Percentiles rank a stretch among this genome's conserved stretches.
Conservation (phyloP, 2,329 filamentous ascomycete genomes). For the Aquanectria penicillioides region DNA sequence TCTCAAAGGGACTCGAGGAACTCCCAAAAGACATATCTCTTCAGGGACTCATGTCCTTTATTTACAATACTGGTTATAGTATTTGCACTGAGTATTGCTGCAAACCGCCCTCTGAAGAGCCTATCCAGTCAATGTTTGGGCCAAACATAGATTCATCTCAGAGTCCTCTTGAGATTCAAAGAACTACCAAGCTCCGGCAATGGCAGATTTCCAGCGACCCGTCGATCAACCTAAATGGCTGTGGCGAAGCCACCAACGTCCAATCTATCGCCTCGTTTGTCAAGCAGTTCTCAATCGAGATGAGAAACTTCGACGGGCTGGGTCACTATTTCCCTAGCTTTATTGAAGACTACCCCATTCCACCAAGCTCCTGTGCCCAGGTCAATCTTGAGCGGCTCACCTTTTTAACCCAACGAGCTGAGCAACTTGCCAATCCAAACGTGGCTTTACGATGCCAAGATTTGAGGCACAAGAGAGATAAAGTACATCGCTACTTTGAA, state of each 20-base stretch:
- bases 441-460: not conserved
- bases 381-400: no score
- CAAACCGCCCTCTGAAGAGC: not conserved
- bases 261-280: not conserved
- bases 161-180: not conserved
- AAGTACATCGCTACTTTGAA: not conserved
- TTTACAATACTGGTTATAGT: conserved; percentile 6
- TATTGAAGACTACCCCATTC: not conserved
- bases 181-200: not conserved
- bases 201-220: not conserved
- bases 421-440: not conserved
- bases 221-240: not conserved
- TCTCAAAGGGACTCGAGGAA: not conserved
- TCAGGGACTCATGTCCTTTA: not conserved
- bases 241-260: no score
- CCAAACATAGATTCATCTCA: not conserved
- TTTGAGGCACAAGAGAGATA: not conserved
- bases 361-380: no score
- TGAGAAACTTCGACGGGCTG: accelerated
- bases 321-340: not conserved
- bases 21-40: not conserved
- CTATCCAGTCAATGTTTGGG: not conserved
- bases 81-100: conserved; percentile 10
- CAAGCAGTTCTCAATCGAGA: not conserved
- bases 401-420: no score